phyloP scores from a whole-genome alignment of 495 filamentous ascomycete genomes.

The Lophium mytilinum region DNA sequence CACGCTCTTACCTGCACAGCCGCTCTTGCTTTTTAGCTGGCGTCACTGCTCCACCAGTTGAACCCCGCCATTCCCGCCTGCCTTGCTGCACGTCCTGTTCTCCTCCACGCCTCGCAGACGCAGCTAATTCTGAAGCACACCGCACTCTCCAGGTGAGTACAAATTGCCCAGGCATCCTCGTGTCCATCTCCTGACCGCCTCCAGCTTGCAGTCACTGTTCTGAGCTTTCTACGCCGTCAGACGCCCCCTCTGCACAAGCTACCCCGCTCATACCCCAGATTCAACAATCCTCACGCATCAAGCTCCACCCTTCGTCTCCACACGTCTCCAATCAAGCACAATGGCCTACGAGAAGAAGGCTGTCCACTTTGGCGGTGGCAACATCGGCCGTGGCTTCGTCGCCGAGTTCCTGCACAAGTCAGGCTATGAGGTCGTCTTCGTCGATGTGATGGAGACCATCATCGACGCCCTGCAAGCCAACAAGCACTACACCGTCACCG shows the following conservation, averaged over 20 bases:
- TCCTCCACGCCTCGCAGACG: neutral
- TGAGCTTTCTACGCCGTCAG: neutral
- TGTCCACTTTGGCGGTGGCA: constrained; percentile 89
- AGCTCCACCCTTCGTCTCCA: neutral
- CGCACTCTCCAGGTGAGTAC: neutral
- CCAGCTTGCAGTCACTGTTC: neutral
- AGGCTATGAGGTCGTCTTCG: constrained; percentile 88
- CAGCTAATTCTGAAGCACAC: neutral
- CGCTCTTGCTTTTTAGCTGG: no score
- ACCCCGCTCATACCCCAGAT: neutral
- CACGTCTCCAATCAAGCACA: constrained; percentile 1
- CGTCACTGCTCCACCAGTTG: no score
- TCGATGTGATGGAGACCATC: constrained; percentile 77
- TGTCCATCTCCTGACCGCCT: neutral
- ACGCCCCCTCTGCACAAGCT: neutral
- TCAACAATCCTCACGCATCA: neutral
- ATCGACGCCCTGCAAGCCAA: constrained; percentile 68
- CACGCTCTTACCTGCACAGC: no score
- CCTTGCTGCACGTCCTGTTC: neutral
- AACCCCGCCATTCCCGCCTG: neutral
- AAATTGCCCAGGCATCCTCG: neutral
- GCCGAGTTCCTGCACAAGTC: constrained; percentile 73
- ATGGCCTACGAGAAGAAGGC: constrained; percentile 56
- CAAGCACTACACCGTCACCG: constrained; percentile 78
- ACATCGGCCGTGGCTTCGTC: constrained; percentile 60